These are phyloP conservation scores for Herpotrichia juniperi DNA, from an alignment of 2,329 filamentous ascomycete genomes.

Conservation along the genomic window DNA sequence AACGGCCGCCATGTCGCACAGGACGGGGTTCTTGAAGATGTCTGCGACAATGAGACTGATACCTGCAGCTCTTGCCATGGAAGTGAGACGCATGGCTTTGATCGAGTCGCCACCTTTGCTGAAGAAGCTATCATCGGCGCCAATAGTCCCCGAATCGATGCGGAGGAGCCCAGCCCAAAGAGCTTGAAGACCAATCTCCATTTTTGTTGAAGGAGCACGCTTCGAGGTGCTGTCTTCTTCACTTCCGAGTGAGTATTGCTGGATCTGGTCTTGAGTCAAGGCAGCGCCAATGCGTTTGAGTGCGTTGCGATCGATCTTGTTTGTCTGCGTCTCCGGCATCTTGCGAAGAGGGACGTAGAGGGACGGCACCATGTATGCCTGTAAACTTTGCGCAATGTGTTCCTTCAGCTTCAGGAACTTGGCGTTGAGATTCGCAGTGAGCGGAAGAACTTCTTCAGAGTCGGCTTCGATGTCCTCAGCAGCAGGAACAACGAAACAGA, in stretches of 20 bases:
- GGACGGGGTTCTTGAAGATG: slow-evolving; percentile 21
- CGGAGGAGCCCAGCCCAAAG: slow-evolving; percentile 20
- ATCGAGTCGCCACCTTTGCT: slow-evolving; percentile 28
- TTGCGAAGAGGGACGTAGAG: slow-evolving; percentile 21
- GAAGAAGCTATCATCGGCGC: slow-evolving; percentile 23
- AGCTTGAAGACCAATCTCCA: slow-evolving; percentile 14
- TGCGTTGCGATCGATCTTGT: slow-evolving; percentile 21
- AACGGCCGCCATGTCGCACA: slow-evolving; percentile 26
- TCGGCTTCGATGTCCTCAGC: slow-evolving; percentile 3
- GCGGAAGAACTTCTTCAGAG: slow-evolving; percentile 1
- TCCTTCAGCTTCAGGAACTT: slow-evolving; percentile 12
- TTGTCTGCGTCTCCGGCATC: slow-evolving; percentile 18
- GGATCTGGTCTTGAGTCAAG: slow-evolving; percentile 14
- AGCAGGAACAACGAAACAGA: slow-evolving; percentile 11
- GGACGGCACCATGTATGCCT: slow-evolving; percentile 24
- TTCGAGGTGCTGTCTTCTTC: slow-evolving; percentile 8
- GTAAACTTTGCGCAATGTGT: slow-evolving; percentile 9
- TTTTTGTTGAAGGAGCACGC: slow-evolving; percentile 11
- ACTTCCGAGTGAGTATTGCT: slow-evolving; percentile 13
- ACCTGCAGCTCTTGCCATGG: slow-evolving; percentile 10
- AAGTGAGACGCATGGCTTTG: slow-evolving; percentile 23
- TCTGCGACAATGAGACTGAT: slow-evolving; percentile 18
- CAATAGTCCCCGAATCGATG: slow-evolving; percentile 13
- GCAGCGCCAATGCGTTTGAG: slow-evolving; percentile 11
- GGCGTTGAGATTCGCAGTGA: slow-evolving; percentile 3